Evolutionary conservation across 106 monocot species (phyloP).

Genomic region (Dioscorea dumetorum): DNA sequence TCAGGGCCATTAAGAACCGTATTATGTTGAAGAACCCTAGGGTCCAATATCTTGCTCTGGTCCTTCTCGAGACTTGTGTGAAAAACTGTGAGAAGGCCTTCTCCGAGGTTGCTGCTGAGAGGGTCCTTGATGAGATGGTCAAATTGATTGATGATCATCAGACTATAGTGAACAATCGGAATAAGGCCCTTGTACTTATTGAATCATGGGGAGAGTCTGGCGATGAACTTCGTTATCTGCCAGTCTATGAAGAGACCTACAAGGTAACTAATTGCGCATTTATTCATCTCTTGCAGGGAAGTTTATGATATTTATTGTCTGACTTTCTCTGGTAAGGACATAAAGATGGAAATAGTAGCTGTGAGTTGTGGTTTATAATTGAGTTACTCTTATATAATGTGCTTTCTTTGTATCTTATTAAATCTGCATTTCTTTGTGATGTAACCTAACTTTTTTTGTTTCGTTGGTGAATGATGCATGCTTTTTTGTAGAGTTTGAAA

Average conservation of each 20-base stretch:
- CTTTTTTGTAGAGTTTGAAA: conserved; percentile 75
- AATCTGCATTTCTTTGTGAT: too few species aligned
- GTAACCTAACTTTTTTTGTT: background rate
- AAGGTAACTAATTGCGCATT: conserved; percentile 42
- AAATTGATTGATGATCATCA: conserved; percentile 91
- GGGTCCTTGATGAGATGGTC: conserved; percentile 97
- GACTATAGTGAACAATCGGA: conserved; percentile 77
- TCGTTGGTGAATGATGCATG: background rate
- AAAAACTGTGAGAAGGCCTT: conserved; percentile 97
- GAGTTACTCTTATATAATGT: too few species aligned
- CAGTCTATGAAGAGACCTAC: conserved; percentile 95
- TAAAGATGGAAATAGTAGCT: too few species aligned
- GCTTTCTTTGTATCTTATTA: too few species aligned
- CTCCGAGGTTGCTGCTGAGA: conserved; percentile 91
- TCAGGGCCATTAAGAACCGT: conserved; percentile 65
- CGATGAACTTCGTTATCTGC: conserved; percentile 76
- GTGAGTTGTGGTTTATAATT: too few species aligned
- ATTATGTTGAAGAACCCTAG: conserved; percentile 58
- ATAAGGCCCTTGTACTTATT: conserved; percentile 85
- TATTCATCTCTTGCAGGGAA: too few species aligned
- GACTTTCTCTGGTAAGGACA: too few species aligned
- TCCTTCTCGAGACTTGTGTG: conserved; percentile 81
- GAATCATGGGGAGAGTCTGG: conserved; percentile 94
- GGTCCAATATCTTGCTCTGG: conserved; percentile 57
- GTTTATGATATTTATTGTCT: too few species aligned